These are phyloP conservation scores for Saposhnikovia divaricata DNA, from an alignment of 129 eudicot genomes.

Conservation along the genomic window DNA sequence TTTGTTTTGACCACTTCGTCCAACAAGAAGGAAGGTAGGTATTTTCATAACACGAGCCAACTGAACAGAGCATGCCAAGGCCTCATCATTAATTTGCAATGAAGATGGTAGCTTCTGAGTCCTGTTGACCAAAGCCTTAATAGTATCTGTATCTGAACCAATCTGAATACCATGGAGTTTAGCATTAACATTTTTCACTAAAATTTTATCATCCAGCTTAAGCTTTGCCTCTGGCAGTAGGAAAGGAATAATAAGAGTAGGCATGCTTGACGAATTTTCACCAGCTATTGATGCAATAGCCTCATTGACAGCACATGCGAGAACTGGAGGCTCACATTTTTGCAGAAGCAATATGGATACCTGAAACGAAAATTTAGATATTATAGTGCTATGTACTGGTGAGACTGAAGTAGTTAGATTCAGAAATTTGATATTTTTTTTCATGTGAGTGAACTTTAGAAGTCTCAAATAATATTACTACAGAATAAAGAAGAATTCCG, in stretches of 20 bases:
- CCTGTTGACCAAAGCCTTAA: slow-evolving; percentile 31
- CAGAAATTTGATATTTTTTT: background rate
- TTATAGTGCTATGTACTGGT: background rate
- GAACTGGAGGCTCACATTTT: slow-evolving; percentile 54
- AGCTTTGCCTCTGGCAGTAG: slow-evolving; percentile 50
- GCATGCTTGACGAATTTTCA: slow-evolving; percentile 35
- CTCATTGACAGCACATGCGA: slow-evolving; percentile 76
- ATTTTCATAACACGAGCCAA: slow-evolving; percentile 44
- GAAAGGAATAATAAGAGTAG: slow-evolving; percentile 59
- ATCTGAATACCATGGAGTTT: slow-evolving; percentile 45
- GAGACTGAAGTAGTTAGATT: background rate
- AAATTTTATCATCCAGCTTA: slow-evolving; percentile 39
- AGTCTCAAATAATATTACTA: background rate
- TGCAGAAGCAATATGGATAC: slow-evolving; percentile 57
- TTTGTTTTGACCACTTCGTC: slow-evolving; percentile 26
- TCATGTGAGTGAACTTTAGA: background rate
- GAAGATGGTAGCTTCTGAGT: slow-evolving; percentile 45
- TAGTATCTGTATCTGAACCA: slow-evolving; percentile 51
- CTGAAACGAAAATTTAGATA: slow-evolving; percentile 27
- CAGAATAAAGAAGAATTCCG: background rate
- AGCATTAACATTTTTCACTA: slow-evolving; percentile 13
- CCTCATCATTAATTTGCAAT: slow-evolving; percentile 55
- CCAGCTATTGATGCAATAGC: slow-evolving; percentile 40
- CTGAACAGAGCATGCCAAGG: slow-evolving; percentile 52
- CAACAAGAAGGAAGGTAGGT: slow-evolving; percentile 51